Evolutionary conservation across 768 basidiomycete genomes (phyloP).

Genomic region (Mycena filopes): DNA sequence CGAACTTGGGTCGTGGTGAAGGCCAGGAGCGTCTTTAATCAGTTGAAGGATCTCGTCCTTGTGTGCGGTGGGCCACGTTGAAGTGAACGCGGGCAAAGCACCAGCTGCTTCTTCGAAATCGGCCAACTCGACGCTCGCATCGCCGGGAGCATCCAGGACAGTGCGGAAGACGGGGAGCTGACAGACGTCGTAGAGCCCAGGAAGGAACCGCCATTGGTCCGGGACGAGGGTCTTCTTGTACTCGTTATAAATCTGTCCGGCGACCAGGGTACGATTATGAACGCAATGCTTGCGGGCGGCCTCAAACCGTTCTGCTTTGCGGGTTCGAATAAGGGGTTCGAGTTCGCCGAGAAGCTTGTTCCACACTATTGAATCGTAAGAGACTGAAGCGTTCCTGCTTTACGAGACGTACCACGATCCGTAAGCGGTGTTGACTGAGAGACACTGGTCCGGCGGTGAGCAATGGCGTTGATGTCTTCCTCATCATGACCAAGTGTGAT

Average conservation of each 20-base stretch:
- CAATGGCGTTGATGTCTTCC: conserved; percentile 27
- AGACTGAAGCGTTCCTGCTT: not conserved
- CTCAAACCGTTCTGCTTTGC: conserved; percentile 20
- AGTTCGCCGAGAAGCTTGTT: conserved; percentile 36
- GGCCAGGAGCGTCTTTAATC: not conserved
- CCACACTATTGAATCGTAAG: conserved; percentile 37
- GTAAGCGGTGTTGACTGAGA: conserved; percentile 34
- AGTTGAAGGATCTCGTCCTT: conserved; percentile 1
- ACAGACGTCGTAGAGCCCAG: conserved; percentile 32
- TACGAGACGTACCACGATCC: conserved; percentile 37
- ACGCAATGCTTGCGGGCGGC: conserved; percentile 21
- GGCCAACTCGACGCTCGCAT: conserved; percentile 2
- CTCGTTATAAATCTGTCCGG: conserved; percentile 29
- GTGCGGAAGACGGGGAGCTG: conserved; percentile 14
- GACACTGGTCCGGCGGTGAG: not conserved
- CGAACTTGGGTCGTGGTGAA: not conserved
- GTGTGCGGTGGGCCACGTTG: conserved; percentile 3
- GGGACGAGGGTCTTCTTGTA: conserved; percentile 38
- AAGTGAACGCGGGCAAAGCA: conserved; percentile 5
- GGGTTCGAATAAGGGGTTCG: conserved; percentile 22
- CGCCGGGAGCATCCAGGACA: conserved; percentile 17
- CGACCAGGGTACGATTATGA: conserved; percentile 2
- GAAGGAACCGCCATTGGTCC: conserved; percentile 39
- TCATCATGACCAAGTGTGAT: conserved; percentile 33
- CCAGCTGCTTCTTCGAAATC: conserved; percentile 22